Percentiles rank a stretch among this genome's conserved stretches.
Evolutionary conservation across 164 flowering plant genomes (phyloP).

Genomic region (Malania oleifera): DNA sequence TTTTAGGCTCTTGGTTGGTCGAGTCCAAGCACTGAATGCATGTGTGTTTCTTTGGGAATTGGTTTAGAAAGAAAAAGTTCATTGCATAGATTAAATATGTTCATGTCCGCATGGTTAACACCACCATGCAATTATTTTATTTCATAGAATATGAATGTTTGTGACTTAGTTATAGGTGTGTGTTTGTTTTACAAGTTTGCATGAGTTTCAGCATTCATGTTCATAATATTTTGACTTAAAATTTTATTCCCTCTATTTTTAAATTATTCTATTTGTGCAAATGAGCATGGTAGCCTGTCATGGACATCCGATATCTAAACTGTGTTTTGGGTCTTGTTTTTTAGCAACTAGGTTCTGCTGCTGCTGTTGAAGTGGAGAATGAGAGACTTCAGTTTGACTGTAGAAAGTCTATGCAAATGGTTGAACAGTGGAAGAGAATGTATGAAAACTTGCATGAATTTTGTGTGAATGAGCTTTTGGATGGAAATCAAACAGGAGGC

Average conservation of each 20-base stretch:
- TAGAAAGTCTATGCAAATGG: constrained; percentile 46
- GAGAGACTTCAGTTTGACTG: constrained; percentile 54
- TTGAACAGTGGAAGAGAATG: constrained; percentile 64
- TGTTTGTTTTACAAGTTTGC: too few relatives aligned
- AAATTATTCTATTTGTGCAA: constrained; percentile 2
- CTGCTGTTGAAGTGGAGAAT: constrained; percentile 62
- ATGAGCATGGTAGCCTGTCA: not conserved
- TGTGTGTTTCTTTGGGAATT: too few relatives aligned
- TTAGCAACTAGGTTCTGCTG: constrained; percentile 68
- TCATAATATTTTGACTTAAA: not conserved
- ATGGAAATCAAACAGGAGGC: constrained; percentile 18
- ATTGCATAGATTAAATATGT: too few relatives aligned
- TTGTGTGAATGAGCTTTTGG: constrained; percentile 53
- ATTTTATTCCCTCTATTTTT: not conserved
- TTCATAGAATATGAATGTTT: too few relatives aligned
- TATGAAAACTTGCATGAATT: constrained; percentile 52
- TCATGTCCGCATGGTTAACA: too few relatives aligned
- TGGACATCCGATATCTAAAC: not conserved
- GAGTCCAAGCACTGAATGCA: too few relatives aligned
- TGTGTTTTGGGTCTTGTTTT: not conserved
- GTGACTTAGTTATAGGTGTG: too few relatives aligned
- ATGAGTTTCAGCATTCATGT: too few relatives aligned
- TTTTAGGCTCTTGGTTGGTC: too few relatives aligned
- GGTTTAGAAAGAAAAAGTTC: too few relatives aligned
- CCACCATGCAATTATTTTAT: too few relatives aligned